Evolutionary conservation across 2,329 filamentous ascomycete species (phyloP).

Genomic region (Lecanosticta acicola): DNA sequence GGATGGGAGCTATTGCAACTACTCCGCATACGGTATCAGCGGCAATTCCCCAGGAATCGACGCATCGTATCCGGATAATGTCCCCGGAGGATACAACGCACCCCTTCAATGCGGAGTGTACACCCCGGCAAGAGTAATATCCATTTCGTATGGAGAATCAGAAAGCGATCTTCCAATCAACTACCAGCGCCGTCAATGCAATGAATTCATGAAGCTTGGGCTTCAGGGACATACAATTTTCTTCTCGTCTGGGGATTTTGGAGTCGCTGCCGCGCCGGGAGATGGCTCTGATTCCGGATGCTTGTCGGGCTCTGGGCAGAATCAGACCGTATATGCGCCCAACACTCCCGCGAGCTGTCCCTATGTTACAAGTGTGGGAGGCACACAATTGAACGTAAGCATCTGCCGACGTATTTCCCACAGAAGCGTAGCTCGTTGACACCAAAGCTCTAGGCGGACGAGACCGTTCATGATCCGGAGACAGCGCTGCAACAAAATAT

Average conservation of each 20-base stretch:
- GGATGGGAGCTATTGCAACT: slow-evolving; percentile 50
- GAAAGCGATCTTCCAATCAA: slow-evolving; percentile 47
- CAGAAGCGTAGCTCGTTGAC: neutral
- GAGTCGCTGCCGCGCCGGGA: slow-evolving; percentile 29
- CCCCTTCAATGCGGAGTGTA: slow-evolving; percentile 40
- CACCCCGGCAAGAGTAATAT: slow-evolving; percentile 50
- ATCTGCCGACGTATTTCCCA: neutral
- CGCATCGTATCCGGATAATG: slow-evolving; percentile 41
- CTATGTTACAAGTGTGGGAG: slow-evolving; percentile 37
- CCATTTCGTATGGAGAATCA: slow-evolving; percentile 51
- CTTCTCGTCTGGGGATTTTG: slow-evolving; percentile 3
- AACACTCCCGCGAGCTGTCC: slow-evolving; percentile 18
- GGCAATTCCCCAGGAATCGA: slow-evolving; percentile 34
- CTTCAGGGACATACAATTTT: slow-evolving; percentile 37
- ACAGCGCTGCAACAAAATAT: neutral
- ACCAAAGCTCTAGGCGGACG: neutral
- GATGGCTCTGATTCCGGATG: slow-evolving; percentile 27
- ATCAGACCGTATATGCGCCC: slow-evolving; percentile 19
- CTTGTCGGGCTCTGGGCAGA: slow-evolving; percentile 13
- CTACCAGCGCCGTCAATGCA: slow-evolving; percentile 45
- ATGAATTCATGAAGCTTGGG: slow-evolving; percentile 42
- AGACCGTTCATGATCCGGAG: slow-evolving; percentile 1
- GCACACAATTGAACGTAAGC: slow-evolving; percentile 28
- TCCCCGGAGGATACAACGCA: slow-evolving; percentile 40
- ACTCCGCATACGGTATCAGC: slow-evolving; percentile 12